These are phyloP conservation scores for Boletus reticulatus DNA, from an alignment of 768 basidiomycete species.

Conservation along the genomic window DNA sequence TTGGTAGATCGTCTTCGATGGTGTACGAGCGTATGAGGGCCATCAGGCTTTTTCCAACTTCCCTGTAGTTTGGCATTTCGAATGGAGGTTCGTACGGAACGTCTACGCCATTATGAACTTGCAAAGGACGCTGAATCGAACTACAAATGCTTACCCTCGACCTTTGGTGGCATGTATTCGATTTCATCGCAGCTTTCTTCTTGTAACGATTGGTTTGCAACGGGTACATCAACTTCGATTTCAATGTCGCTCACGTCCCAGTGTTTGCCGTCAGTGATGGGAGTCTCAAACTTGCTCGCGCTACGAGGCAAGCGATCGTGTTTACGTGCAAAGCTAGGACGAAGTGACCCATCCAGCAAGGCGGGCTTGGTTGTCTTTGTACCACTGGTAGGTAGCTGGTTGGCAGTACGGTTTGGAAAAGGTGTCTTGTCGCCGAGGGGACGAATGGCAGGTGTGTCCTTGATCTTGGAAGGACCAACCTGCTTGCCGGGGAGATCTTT, in stretches of 20 bases:
- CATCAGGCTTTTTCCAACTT: slow-evolving; percentile 38
- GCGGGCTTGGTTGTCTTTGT: slow-evolving; percentile 37
- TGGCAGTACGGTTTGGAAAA: slow-evolving; percentile 57
- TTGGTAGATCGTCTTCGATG: slow-evolving; percentile 32
- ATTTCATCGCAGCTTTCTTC: slow-evolving; percentile 45
- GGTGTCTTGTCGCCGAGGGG: slow-evolving; percentile 77
- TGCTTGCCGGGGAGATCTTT: slow-evolving; percentile 29
- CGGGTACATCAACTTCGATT: slow-evolving; percentile 28
- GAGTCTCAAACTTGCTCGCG: slow-evolving; percentile 61
- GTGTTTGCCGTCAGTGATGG: slow-evolving; percentile 59
- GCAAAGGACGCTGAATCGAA: background rate
- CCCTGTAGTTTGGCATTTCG: slow-evolving; percentile 48
- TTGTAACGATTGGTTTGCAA: slow-evolving; percentile 22
- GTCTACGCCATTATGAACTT: slow-evolving; percentile 27
- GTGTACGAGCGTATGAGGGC: slow-evolving; percentile 34
- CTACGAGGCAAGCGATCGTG: slow-evolving; percentile 56
- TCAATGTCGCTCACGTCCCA: slow-evolving; percentile 74
- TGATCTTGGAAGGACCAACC: slow-evolving; percentile 22
- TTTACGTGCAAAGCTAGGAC: slow-evolving; percentile 69
- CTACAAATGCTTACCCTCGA: slow-evolving; percentile 38
- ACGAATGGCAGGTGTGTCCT: slow-evolving; percentile 32
- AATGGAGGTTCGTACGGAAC: slow-evolving; percentile 44
- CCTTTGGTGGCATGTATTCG: slow-evolving; percentile 55
- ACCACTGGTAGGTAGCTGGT: slow-evolving; percentile 34
- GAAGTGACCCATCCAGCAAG: slow-evolving; percentile 43